Percentiles rank a stretch among this genome's conserved stretches.
phyloP scores from a whole-genome alignment of 225 moss, liverwort and hornwort species.

The Rhytidiadelphus loreus region DNA sequence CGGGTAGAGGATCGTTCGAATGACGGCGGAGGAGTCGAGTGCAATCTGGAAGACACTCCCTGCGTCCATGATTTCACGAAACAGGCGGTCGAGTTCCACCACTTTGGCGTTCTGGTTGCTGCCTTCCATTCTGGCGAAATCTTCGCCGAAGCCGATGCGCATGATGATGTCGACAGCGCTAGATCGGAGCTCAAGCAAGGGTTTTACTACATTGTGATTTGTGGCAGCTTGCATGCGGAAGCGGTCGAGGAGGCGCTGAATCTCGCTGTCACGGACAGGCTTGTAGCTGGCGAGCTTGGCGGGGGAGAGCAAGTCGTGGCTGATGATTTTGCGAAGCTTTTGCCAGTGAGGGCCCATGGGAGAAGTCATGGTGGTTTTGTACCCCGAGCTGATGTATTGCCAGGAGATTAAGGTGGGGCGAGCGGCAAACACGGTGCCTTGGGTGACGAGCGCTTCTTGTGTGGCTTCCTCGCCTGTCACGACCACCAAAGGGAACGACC shows the following conservation, averaged over 20 bases:
- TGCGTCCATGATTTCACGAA: slow-evolving; percentile 21
- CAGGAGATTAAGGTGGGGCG: slow-evolving; percentile 30
- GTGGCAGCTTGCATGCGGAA: background rate
- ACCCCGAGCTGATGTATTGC: slow-evolving; percentile 30
- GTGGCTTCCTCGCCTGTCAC: slow-evolving; percentile 28
- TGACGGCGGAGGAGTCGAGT: slow-evolving; percentile 8
- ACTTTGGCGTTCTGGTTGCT: background rate
- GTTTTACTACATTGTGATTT: background rate
- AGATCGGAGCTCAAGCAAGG: background rate
- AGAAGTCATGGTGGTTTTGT: slow-evolving; percentile 36
- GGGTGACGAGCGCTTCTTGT: slow-evolving; percentile 29
- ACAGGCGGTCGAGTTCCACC: slow-evolving; percentile 6
- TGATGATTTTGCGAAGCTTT: slow-evolving; percentile 33
- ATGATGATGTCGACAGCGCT: slow-evolving; percentile 38
- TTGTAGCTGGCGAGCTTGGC: slow-evolving; percentile 22
- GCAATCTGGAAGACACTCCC: slow-evolving; percentile 19
- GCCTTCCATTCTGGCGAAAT: slow-evolving; percentile 12
- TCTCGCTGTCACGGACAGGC: slow-evolving; percentile 27
- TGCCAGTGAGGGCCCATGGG: slow-evolving; percentile 27
- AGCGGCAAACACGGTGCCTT: slow-evolving; percentile 25
- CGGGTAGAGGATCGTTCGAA: background rate
- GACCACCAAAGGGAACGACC: slow-evolving; percentile 25
- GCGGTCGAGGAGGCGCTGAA: background rate
- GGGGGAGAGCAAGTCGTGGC: slow-evolving; percentile 28
- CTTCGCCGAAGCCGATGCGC: slow-evolving; percentile 50